A percentile compares a stretch with the other conserved stretches of the same genome.
These are phyloP conservation scores for Solanum appendiculatum DNA, from an alignment of 257 asterid genomes.

Conservation along the genomic window DNA sequence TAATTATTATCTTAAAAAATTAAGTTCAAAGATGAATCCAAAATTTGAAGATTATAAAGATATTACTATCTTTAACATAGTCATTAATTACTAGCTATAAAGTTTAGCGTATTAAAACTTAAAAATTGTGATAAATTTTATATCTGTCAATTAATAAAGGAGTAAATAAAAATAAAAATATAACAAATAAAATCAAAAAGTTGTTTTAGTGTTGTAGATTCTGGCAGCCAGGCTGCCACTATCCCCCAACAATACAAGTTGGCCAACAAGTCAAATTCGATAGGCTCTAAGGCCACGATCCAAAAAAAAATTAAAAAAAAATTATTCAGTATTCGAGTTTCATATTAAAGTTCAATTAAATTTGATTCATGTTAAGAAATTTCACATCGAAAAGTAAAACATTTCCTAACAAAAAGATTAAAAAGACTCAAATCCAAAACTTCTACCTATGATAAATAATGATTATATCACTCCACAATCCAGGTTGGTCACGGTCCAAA, in stretches of 20 bases:
- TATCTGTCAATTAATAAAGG: background rate
- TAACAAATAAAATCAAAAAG: background rate
- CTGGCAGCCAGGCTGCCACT: background rate
- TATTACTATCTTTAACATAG: background rate
- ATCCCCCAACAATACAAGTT: background rate
- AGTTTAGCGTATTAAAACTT: too few relatives aligned
- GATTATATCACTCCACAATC: too few relatives aligned
- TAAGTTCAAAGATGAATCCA: too few relatives aligned
- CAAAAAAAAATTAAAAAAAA: background rate
- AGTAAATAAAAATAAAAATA: background rate
- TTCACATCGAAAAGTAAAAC: accelerated
- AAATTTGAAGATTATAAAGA: too few relatives aligned
- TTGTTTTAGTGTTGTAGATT: background rate
- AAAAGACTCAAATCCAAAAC: accelerated
- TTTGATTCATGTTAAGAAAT: accelerated
- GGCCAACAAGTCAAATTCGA: background rate
- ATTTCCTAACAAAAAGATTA: accelerated
- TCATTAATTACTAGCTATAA: background rate
- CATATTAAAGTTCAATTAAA: too few relatives aligned
- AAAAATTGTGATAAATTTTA: background rate
- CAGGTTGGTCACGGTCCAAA: background rate
- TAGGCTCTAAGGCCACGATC: background rate
- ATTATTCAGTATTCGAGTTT: too few relatives aligned
- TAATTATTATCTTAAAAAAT: too few relatives aligned
- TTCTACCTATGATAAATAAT: too few relatives aligned